These are phyloP conservation scores for Mercurialis annua DNA, from an alignment of 345 rosid species.

Conservation along the genomic window DNA sequence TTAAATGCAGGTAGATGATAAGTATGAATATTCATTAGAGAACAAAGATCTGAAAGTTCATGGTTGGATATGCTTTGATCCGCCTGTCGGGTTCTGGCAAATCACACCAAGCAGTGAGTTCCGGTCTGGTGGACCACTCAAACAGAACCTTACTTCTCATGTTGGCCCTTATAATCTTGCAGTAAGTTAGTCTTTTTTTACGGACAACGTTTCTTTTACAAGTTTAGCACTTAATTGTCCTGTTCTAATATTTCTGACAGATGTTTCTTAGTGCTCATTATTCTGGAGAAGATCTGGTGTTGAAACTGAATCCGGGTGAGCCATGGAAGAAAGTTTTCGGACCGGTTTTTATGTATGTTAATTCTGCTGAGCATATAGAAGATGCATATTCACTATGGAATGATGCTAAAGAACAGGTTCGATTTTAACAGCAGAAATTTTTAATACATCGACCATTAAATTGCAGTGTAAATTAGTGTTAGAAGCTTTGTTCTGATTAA, in stretches of 20 bases:
- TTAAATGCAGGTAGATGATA: slow-evolving; percentile 76
- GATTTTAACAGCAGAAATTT: neutral
- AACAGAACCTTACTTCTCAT: slow-evolving; percentile 88
- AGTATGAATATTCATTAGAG: slow-evolving; percentile 79
- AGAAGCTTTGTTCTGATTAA: neutral
- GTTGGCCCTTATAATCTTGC: slow-evolving; percentile 84
- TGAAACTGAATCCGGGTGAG: slow-evolving; percentile 56
- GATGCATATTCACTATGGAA: slow-evolving; percentile 80
- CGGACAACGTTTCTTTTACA: too few species aligned
- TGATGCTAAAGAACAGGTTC: slow-evolving; percentile 82
- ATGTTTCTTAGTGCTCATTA: slow-evolving; percentile 84
- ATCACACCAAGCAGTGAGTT: slow-evolving; percentile 88
- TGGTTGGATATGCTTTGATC: slow-evolving; percentile 75
- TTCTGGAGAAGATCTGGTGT: slow-evolving; percentile 70
- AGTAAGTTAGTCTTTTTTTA: slow-evolving; percentile 36
- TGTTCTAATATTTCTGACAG: slow-evolving; percentile 22
- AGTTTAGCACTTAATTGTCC: neutral
- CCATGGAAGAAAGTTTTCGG: slow-evolving; percentile 93
- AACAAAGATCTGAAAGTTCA: slow-evolving; percentile 68
- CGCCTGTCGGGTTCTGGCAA: slow-evolving; percentile 82
- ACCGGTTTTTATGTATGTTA: slow-evolving; percentile 80
- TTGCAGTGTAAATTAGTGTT: neutral
- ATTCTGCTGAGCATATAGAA: slow-evolving; percentile 49
- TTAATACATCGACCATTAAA: too few species aligned
- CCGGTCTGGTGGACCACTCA: slow-evolving; percentile 73